A percentile compares a stretch with the other conserved stretches of the same genome.
phyloP scores from a whole-genome alignment of 129 eudicot genomes.

The Tagetes erecta region DNA sequence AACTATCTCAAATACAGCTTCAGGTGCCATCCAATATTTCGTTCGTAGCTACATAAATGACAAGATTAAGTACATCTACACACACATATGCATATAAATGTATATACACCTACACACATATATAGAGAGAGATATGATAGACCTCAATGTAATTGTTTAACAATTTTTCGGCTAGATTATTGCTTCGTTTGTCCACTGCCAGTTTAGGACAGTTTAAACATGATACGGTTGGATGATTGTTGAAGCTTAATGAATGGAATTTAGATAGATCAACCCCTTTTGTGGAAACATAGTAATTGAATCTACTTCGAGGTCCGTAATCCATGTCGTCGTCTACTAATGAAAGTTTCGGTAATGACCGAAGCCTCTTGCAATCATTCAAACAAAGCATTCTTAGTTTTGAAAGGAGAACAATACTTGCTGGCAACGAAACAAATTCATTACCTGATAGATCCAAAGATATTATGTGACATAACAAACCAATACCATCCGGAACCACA shows the following conservation, averaged over 20 bases:
- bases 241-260: slow-evolving; percentile 3
- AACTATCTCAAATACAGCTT: slow-evolving; percentile 28
- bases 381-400: slow-evolving; percentile 26
- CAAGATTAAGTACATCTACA: not conserved
- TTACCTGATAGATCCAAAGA: no score
- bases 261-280: slow-evolving; percentile 15
- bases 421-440: no score
- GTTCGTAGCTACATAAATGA: not conserved
- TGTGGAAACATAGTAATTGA: slow-evolving; percentile 2
- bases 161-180: slow-evolving; percentile 5
- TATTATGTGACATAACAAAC: no score
- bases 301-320: slow-evolving; percentile 25
- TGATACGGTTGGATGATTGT: slow-evolving; percentile 28
- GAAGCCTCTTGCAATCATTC: slow-evolving; percentile 25
- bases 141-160: slow-evolving; percentile 20
- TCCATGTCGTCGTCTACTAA: slow-evolving; percentile 19
- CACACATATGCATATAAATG: no score
- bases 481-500: no score
- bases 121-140: not conserved
- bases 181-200: slow-evolving; percentile 2
- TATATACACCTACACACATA: no score
- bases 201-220: slow-evolving; percentile 30
- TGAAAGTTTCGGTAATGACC: slow-evolving; percentile 27
- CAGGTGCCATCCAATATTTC: slow-evolving; percentile 21
- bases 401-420: slow-evolving; percentile 3